Evolutionary conservation across 1,284 basidiomycete species (phyloP).

Genomic region (Ustilago cynodontis): DNA sequence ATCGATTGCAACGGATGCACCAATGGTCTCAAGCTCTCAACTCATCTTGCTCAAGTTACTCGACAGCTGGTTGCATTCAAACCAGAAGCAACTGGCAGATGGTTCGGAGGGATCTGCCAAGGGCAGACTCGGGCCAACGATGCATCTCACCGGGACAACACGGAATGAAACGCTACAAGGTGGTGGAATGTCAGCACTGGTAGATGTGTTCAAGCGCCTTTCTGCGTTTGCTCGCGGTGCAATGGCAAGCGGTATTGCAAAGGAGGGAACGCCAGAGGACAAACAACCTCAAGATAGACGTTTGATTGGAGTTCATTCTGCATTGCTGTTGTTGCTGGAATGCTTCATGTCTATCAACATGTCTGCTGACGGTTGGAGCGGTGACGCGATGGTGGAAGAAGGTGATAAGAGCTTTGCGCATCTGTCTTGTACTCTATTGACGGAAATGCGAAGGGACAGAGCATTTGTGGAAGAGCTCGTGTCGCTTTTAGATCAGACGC

Average conservation of each 20-base stretch:
- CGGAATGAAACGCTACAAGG: neutral
- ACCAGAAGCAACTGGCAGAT: conserved; percentile 13
- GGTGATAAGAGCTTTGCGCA: neutral
- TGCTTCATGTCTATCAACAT: conserved; percentile 48
- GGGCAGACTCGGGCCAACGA: neutral
- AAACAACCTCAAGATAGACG: conserved; percentile 41
- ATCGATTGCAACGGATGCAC: conserved; percentile 9
- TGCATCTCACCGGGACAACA: neutral
- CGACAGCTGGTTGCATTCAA: conserved; percentile 49
- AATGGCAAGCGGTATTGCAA: conserved; percentile 37
- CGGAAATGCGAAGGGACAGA: conserved; percentile 12
- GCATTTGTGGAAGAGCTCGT: conserved; percentile 36
- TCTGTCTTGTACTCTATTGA: conserved; percentile 18
- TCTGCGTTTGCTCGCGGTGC: conserved; percentile 40
- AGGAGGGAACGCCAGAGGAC: conserved; percentile 17
- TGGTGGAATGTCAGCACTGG: conserved; percentile 21
- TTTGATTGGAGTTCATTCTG: conserved; percentile 48
- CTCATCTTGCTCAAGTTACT: conserved; percentile 52
- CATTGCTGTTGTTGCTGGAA: conserved; percentile 42
- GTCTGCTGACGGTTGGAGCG: conserved; percentile 42
- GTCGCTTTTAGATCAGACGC: conserved; percentile 42
- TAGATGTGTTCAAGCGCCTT: conserved; percentile 28
- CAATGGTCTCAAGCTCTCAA: conserved; percentile 44
- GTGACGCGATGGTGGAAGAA: neutral
- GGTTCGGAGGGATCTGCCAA: neutral